phyloP scores from a whole-genome alignment of 495 filamentous ascomycete genomes.

The Neurospora sp. region DNA sequence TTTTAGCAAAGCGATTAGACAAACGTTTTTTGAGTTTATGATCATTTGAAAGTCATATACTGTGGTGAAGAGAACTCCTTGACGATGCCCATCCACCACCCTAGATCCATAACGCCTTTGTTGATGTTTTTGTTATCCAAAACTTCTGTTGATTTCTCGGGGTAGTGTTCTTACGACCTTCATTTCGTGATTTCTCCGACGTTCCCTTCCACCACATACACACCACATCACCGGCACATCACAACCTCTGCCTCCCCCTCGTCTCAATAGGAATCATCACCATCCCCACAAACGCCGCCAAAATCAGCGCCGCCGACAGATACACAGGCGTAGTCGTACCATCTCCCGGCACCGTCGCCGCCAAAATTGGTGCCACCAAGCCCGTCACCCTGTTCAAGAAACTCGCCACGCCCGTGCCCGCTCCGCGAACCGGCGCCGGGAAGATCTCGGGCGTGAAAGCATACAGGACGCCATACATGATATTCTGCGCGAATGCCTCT shows the following conservation, averaged over 20 bases:
- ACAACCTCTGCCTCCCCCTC: slow-evolving; percentile 58
- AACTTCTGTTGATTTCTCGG: neutral
- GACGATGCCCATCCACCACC: neutral
- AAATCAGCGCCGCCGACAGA: slow-evolving; percentile 57
- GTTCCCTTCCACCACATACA: neutral
- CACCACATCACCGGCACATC: slow-evolving; percentile 1
- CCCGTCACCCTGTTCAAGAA: slow-evolving; percentile 64
- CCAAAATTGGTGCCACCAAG: slow-evolving; percentile 66
- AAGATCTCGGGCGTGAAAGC: slow-evolving; percentile 81
- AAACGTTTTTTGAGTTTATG: neutral
- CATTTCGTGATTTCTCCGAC: neutral
- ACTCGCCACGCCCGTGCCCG: slow-evolving; percentile 66
- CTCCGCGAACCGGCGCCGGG: slow-evolving; percentile 66
- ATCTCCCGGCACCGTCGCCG: slow-evolving; percentile 58
- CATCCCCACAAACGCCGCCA: slow-evolving; percentile 54
- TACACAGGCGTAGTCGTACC: slow-evolving; percentile 63
- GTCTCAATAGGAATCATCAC: slow-evolving; percentile 65
- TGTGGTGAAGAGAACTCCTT: neutral
- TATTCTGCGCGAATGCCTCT: slow-evolving; percentile 63
- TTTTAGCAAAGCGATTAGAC: neutral
- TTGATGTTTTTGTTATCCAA: neutral
- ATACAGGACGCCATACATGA: slow-evolving; percentile 85
- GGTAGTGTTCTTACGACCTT: no score
- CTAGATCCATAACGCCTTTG: neutral
- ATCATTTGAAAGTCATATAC: neutral